Evolutionary conservation across 768 basidiomycete species (phyloP).

Genomic region (Lenzites betulinus): DNA sequence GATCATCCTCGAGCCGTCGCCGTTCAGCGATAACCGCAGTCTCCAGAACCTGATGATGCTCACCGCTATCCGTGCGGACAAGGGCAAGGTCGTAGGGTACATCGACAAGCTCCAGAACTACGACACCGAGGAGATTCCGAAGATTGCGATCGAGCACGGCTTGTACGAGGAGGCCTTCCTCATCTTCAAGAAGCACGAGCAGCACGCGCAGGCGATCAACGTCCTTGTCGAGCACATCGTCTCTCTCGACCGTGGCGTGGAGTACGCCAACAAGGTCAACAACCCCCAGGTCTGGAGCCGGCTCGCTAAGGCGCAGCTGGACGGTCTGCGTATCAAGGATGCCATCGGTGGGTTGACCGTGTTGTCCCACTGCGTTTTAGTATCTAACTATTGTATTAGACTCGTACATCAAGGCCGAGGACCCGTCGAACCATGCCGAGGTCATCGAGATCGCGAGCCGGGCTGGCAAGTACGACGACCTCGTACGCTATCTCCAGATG

Average conservation of each 20-base stretch:
- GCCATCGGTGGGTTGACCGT: constrained; percentile 70
- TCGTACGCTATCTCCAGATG: constrained; percentile 98
- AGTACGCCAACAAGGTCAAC: constrained; percentile 96
- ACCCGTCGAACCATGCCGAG: constrained; percentile 90
- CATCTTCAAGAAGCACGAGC: constrained; percentile 96
- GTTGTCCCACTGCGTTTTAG: no score
- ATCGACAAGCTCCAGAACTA: constrained; percentile 98
- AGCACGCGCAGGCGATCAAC: constrained; percentile 94
- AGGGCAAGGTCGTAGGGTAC: constrained; percentile 97
- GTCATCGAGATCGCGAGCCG: constrained; percentile 95
- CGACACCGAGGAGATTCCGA: constrained; percentile 91
- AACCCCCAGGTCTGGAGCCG: constrained; percentile 96
- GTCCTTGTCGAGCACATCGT: constrained; percentile 98
- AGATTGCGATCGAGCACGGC: constrained; percentile 95
- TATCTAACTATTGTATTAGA: constrained; percentile 40
- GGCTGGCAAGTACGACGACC: constrained; percentile 90
- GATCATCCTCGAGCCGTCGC: constrained; percentile 95
- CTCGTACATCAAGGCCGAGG: constrained; percentile 97
- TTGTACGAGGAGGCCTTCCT: constrained; percentile 95
- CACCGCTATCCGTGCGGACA: constrained; percentile 96
- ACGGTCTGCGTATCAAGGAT: constrained; percentile 97
- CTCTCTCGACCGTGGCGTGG: constrained; percentile 93
- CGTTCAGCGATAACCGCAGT: constrained; percentile 97
- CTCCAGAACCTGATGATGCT: constrained; percentile 93
- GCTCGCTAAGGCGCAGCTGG: constrained; percentile 97